Conservation (phyloP, 768 basidiomycete genomes). For the Clitopilus passeckerianus region DNA sequence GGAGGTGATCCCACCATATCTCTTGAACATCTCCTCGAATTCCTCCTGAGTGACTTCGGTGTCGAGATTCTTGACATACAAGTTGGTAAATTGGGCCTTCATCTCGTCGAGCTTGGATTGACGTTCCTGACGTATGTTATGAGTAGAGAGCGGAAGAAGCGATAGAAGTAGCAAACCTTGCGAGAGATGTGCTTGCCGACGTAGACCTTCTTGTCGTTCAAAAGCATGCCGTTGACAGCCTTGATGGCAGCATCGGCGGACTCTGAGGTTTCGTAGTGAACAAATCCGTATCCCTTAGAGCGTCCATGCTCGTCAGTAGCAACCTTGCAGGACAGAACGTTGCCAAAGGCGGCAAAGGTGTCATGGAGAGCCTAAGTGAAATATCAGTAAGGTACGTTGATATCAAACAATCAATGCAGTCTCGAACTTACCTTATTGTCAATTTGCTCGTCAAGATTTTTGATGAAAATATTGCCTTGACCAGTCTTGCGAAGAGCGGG, state of each 20-base stretch:
- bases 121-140: constrained; percentile 58
- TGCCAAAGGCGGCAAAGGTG: constrained; percentile 98
- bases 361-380: constrained; percentile 86
- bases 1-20: constrained; percentile 84
- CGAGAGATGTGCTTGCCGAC: constrained; percentile 97
- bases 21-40: constrained; percentile 75
- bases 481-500: constrained; percentile 98
- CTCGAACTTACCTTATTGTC: constrained; percentile 80
- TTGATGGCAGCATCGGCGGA: constrained; percentile 96
- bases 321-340: constrained; percentile 98
- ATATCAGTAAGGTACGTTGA: background rate
- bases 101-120: constrained; percentile 98
- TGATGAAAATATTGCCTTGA: constrained; percentile 99
- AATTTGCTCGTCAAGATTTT: constrained; percentile 95
- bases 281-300: constrained; percentile 97
- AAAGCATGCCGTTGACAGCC: constrained; percentile 97
- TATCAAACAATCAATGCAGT: background rate
- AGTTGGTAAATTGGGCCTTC: constrained; percentile 95
- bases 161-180: constrained; percentile 50
- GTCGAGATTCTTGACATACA: constrained; percentile 98
- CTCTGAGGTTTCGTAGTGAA: constrained; percentile 98
- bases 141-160: background rate
- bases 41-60: constrained; percentile 79
- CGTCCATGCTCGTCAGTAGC: constrained; percentile 93
- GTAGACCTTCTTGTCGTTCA: constrained; percentile 99